Evolutionary conservation across 1,139 yeast genomes (phyloP).

Genomic region (Diutina ranongensis): DNA sequence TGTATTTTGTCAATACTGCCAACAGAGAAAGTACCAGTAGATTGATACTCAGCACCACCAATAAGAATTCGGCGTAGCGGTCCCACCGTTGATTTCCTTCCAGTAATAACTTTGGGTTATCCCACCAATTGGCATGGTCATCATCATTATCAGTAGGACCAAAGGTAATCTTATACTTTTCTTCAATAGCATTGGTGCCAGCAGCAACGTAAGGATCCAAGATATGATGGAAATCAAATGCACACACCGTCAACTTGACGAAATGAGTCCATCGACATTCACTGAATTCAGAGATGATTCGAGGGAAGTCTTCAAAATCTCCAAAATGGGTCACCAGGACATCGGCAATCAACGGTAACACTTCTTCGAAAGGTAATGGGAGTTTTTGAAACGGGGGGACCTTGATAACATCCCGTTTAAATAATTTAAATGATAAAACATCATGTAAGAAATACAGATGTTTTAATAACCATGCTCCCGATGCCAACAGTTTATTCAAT

Average conservation of each 20-base stretch:
- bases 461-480: background rate
- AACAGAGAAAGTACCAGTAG: background rate
- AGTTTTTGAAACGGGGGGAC: background rate
- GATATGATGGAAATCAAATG: background rate
- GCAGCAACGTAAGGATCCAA: slow-evolving; percentile 1
- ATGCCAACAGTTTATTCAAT: background rate
- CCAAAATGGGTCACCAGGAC: background rate
- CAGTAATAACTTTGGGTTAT: background rate
- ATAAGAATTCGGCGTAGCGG: background rate
- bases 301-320: background rate
- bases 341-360: slow-evolving; percentile 1
- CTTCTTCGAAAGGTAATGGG: background rate
- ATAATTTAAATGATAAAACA: background rate
- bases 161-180: background rate
- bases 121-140: background rate
- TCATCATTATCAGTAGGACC: slow-evolving; percentile 2
- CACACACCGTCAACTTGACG: background rate
- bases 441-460: slow-evolving; percentile 5
- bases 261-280: background rate
- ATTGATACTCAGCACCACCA: background rate
- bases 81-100: background rate
- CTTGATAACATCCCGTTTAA: background rate
- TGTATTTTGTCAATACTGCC: slow-evolving; percentile 3
- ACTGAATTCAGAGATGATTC: background rate
- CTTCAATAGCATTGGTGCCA: background rate